These are phyloP conservation scores for Xylariales sp. DNA, from an alignment of 2,329 filamentous ascomycete genomes.

Conservation along the genomic window DNA sequence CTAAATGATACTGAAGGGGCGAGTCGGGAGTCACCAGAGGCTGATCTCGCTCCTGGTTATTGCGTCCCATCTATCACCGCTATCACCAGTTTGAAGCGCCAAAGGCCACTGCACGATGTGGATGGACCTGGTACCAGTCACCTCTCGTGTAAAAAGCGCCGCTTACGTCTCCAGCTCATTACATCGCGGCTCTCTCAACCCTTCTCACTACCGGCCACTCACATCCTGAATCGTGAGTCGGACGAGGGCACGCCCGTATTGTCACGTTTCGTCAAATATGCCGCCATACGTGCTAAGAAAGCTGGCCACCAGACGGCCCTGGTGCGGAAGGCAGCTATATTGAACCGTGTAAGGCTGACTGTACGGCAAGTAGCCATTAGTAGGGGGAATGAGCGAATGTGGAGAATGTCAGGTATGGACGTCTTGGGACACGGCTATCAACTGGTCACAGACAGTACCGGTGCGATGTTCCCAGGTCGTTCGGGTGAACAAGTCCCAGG, in stretches of 20 bases:
- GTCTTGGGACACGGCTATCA: constrained; percentile 29
- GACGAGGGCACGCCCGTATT: constrained; percentile 34
- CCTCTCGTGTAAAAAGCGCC: constrained; percentile 62
- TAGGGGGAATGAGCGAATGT: constrained; percentile 24
- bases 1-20: too few species aligned
- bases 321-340: constrained; percentile 60
- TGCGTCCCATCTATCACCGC: too few species aligned
- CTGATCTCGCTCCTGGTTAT: too few species aligned
- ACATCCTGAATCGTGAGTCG: constrained; percentile 61
- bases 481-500: constrained; percentile 10
- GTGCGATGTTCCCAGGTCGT: constrained; percentile 24
- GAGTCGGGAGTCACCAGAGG: too few species aligned
- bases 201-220: constrained; percentile 64
- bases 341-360: constrained; percentile 54
- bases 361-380: constrained; percentile 33
- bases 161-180: constrained; percentile 58
- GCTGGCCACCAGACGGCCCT: constrained; percentile 44
- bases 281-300: constrained; percentile 35
- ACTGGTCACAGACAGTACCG: constrained; percentile 20
- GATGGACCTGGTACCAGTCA: constrained; percentile 49
- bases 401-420: constrained; percentile 27
- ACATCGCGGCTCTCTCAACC: constrained; percentile 67
- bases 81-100: too few species aligned
- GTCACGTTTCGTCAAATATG: constrained; percentile 42
- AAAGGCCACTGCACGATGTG: constrained; percentile 51